Evolutionary conservation across 495 filamentous ascomycete genomes (phyloP).

Genomic region (Hyaloscypha hepaticicola): DNA sequence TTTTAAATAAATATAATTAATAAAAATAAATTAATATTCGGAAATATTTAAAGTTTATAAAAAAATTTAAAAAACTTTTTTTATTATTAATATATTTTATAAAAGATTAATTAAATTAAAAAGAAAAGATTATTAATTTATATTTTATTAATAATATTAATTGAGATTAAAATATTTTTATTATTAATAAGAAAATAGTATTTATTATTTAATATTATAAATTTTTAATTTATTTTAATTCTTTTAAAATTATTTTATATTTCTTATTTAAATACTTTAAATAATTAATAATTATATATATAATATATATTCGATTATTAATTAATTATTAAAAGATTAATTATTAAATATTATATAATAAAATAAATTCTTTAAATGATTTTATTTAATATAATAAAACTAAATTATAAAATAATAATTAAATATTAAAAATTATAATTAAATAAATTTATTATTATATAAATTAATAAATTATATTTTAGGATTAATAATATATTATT

Average conservation of each 20-base stretch:
- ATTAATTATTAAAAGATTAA: too few species aligned
- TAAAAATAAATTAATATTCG: neutral
- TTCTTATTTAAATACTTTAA: neutral
- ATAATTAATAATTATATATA: neutral
- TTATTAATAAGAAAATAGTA: neutral
- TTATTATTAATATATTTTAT: neutral
- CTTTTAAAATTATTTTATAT: neutral
- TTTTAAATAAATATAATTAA: conserved; percentile 5
- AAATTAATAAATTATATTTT: too few species aligned
- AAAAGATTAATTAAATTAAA: neutral
- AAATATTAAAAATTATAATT: neutral
- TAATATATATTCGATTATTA: too few species aligned
- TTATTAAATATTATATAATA: too few species aligned
- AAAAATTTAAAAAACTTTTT: neutral
- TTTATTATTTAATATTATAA: neutral
- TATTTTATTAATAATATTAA: conserved; percentile 1
- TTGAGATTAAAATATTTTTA: neutral
- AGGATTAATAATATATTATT: too few species aligned
- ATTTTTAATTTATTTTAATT: neutral
- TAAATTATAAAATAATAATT: too few species aligned
- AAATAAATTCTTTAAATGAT: too few species aligned
- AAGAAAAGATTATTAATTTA: neutral
- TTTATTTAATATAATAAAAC: too few species aligned
- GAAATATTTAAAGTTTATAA: neutral
- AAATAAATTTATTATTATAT: conserved; percentile 12